Conservation (phyloP, 2,329 filamentous ascomycete genomes). For the Cordyceps cateniannulata region DNA sequence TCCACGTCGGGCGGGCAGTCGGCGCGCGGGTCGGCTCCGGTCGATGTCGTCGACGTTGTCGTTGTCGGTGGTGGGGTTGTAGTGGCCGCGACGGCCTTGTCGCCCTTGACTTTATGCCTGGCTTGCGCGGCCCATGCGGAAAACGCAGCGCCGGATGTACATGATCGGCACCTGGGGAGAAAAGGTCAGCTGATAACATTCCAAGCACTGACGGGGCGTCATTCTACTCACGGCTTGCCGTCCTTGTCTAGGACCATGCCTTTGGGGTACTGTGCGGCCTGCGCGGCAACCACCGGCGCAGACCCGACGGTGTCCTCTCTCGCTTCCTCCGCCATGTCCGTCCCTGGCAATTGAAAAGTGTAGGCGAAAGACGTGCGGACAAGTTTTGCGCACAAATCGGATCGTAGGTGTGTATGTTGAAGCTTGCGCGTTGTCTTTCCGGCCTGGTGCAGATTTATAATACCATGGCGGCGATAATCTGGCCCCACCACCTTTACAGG, state of each 20-base stretch:
- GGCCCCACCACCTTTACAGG: not conserved
- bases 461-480: not conserved
- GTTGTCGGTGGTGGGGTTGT: not conserved
- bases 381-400: not conserved
- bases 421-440: too few species aligned
- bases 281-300: slow-evolving; percentile 16
- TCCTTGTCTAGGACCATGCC: slow-evolving; percentile 72
- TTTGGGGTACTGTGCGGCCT: slow-evolving; percentile 46
- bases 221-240: slow-evolving; percentile 68
- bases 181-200: not conserved
- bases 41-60: not conserved
- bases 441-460: slow-evolving; percentile 8
- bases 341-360: not conserved
- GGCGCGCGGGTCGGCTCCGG: slow-evolving; percentile 28
- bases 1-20: slow-evolving; percentile 93
- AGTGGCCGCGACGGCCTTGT: slow-evolving; percentile 16
- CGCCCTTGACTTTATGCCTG: slow-evolving; percentile 30
- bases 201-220: slow-evolving; percentile 14
- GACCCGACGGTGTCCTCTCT: slow-evolving; percentile 21
- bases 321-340: slow-evolving; percentile 32
- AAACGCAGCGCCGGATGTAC: slow-evolving; percentile 52
- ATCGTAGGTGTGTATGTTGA: not conserved
- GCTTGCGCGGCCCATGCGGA: slow-evolving; percentile 52
- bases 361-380: not conserved
- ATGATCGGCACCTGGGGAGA: slow-evolving; percentile 59